These are phyloP conservation scores for Tubosaeta sp. DNA, from an alignment of 768 basidiomycete genomes.

Conservation along the genomic window DNA sequence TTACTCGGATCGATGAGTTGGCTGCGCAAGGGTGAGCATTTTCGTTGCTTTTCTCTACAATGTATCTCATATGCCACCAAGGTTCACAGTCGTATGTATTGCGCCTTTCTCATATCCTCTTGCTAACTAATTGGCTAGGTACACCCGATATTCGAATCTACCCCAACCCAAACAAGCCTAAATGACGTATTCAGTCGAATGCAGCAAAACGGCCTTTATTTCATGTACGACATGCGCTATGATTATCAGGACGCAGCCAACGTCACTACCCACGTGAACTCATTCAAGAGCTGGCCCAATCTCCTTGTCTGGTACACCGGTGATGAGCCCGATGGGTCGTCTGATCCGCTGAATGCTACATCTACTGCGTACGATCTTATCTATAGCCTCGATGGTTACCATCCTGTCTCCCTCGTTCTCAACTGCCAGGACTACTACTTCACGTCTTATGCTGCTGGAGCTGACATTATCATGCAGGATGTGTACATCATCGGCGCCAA, in stretches of 20 bases:
- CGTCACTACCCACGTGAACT: constrained; percentile 63
- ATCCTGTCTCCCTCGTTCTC: constrained; percentile 60
- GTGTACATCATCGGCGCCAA: constrained; percentile 49
- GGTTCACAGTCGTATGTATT: constrained; percentile 29
- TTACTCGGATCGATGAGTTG: constrained; percentile 29
- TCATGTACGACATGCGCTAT: constrained; percentile 83
- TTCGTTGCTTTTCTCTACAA: neutral
- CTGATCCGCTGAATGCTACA: constrained; percentile 58
- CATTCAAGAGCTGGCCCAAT: constrained; percentile 61
- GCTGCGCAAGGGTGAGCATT: constrained; percentile 25
- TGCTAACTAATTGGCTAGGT: constrained; percentile 35
- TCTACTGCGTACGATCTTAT: constrained; percentile 51
- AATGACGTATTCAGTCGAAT: constrained; percentile 56
- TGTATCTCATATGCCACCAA: neutral
- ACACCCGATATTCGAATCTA: constrained; percentile 66
- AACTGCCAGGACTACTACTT: constrained; percentile 68
- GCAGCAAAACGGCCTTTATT: constrained; percentile 57
- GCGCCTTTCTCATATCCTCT: neutral
- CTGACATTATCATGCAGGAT: constrained; percentile 70
- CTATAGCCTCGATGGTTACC: constrained; percentile 59
- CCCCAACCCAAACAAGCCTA: constrained; percentile 44
- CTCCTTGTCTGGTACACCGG: constrained; percentile 69
- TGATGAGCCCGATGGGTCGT: constrained; percentile 69
- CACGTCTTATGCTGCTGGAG: constrained; percentile 51
- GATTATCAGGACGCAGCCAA: constrained; percentile 57